These are phyloP conservation scores for Solanum pennellii DNA, from an alignment of 257 asterid species.

Conservation along the genomic window DNA sequence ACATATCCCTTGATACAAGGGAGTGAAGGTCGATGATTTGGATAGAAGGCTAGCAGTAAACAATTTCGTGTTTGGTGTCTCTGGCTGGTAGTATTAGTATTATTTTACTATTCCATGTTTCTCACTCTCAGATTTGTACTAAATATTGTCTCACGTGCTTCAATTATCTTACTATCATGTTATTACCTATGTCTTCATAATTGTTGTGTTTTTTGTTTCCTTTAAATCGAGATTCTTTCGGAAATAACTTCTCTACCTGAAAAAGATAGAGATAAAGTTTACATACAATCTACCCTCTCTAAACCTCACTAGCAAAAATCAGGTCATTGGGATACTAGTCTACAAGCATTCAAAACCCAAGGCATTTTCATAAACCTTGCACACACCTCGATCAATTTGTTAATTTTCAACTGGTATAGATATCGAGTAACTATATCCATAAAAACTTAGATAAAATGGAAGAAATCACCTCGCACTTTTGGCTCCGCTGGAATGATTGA, in stretches of 20 bases:
- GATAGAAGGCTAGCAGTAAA: neutral
- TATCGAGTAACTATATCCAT: neutral
- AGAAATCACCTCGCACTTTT: neutral
- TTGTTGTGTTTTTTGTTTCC: neutral
- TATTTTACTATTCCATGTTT: neutral
- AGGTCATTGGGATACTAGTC: neutral
- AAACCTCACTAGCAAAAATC: neutral
- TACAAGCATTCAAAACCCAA: neutral
- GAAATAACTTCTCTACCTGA: rapidly evolving
- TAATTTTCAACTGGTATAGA: neutral
- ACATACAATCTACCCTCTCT: rapidly evolving
- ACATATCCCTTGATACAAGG: no score
- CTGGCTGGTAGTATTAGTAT: neutral
- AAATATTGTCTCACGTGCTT: neutral
- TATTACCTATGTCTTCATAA: neutral
- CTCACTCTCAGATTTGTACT: neutral
- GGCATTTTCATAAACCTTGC: neutral
- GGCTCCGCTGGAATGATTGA: neutral
- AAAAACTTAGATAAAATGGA: neutral
- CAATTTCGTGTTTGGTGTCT: neutral
- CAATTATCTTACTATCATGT: neutral
- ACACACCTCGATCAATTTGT: neutral
- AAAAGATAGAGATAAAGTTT: neutral
- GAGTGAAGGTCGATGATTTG: neutral
- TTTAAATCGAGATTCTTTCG: neutral